Evolutionary conservation across 306 rosid genomes (phyloP), one percentile per base, ranked within the genome.

Genomic region (Pyrus pyrifolia): DNA sequence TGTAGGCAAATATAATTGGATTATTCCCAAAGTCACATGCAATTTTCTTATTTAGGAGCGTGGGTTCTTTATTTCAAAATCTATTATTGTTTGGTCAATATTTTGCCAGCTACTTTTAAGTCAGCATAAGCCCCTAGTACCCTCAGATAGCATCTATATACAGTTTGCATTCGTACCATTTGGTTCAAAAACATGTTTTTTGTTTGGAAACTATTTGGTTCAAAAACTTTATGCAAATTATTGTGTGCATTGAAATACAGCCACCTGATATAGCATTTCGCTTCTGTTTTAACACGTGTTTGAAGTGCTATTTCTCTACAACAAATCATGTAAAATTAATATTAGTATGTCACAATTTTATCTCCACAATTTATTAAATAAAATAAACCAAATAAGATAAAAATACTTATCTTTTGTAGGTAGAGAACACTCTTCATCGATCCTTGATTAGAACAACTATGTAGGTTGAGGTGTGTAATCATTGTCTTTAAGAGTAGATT

Each of bases 1-100:
- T 73, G 76, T 73, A 11, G 82, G 69, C 81, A 75, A 76, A 49
- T 72, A 67, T 42, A 77, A 87, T 78, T 58, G 74, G 74, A 44
- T 67, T 51, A 77, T 25, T 74, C 55, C 8, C 68, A 62, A 22
- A 81, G 77, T 86, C 77, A 60, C 69, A 66, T 66, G 70, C 80
- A 75, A 59, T 73, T 69, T 22, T 66, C 85, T 75, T 59, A 23
- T 53, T 55, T 33, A 21, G 74, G 30, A 3, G 81, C 51, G 46
- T 21, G 70, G 15, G 29, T 58, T 52, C 58, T 58, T 22, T 21
- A 58, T 58, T 11, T 21, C 11, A 51, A 51, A 51, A 38, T 51
- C 21, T 11, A 51, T 51, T 51, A 51, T 51, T 14, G 19, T 13
- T 51, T 51, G 6, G 57, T 51, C 57, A 51, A 15, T 51, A 51